Evolutionary conservation across 106 monocot species (phyloP).

Genomic region (Allium sativum): DNA sequence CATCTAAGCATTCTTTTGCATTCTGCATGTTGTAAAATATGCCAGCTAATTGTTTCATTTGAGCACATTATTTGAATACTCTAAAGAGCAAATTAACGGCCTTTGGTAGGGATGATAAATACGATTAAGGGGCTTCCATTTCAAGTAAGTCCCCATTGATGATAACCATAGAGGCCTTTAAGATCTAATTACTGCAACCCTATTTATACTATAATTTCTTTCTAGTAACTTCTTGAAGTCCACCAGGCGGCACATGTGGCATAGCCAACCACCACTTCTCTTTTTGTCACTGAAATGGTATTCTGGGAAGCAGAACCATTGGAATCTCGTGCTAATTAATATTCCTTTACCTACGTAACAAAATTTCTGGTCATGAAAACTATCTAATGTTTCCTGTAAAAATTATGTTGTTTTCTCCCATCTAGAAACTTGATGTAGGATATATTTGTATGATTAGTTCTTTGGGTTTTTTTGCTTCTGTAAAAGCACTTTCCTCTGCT

Average conservation of each 20-base stretch:
- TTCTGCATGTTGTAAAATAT: slow-evolving; percentile 20
- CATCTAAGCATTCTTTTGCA: slow-evolving; percentile 68
- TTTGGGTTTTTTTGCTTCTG: too few species aligned
- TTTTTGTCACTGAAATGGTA: slow-evolving; percentile 32
- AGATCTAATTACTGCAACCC: slow-evolving; percentile 63
- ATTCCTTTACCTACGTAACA: slow-evolving; percentile 90
- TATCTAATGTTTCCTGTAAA: slow-evolving; percentile 71
- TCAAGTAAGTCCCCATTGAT: slow-evolving; percentile 72
- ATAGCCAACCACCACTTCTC: slow-evolving; percentile 97
- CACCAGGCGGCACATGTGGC: slow-evolving; percentile 64
- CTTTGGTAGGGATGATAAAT: slow-evolving; percentile 73
- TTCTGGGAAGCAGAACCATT: slow-evolving; percentile 45
- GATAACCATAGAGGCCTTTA: slow-evolving; percentile 87
- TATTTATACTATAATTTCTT: slow-evolving; percentile 69
- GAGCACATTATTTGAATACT: not conserved
- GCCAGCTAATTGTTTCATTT: not conserved
- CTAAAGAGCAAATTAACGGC: slow-evolving; percentile 17
- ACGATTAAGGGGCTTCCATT: slow-evolving; percentile 76
- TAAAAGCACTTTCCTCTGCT: too few species aligned
- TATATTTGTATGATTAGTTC: too few species aligned
- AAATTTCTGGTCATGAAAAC: slow-evolving; percentile 60
- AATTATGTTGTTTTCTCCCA: not conserved
- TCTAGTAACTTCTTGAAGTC: slow-evolving; percentile 50
- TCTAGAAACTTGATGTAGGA: too few species aligned
- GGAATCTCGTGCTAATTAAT: slow-evolving; percentile 32